Base-by-base conservation (phyloP, 164 flowering plant species). In the Aristolochia contorta region DNA sequence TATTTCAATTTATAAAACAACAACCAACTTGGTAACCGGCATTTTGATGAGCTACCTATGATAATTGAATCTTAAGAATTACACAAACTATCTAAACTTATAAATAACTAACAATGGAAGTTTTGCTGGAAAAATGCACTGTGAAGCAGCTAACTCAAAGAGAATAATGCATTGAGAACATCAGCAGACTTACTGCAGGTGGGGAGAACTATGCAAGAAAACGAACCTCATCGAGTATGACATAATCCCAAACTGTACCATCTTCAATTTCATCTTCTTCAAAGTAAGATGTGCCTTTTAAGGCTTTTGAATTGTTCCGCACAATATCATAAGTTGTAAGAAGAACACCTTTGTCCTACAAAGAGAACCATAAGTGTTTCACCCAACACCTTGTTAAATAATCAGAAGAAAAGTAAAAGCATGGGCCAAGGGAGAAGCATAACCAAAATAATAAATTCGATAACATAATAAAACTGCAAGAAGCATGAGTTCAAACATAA, bases 261-360 rank as follows among this genome's bases (percentile, higher is more conserved):
- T 93, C 99, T 20, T 87, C 98, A 59, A 54, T 62, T 32, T 33
- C 72, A 16, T 83, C 89, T 62, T 84, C 84, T 63, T 47, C 16
- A 48, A 67, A 66, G 69, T 63, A 69, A 59, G 46, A 24, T 20
- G 61, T 76, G 23, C 93, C 95, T 27, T 76, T 65, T 61, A 94
- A 77, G 16, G 89, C 64, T 67, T 91, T 91, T 22, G 80, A 61
- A 70, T 81, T 89, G 69, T 73, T 80, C 53, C 96, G 76, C 56
- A 94, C 91, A 65, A 91, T 89, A 70, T 89, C 99, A 78, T 94
- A 94, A 22, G 99, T 91, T 54, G 99, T 94, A 13, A 94, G 79
- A 58, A 89, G 96, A 65, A 94, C 61, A 45, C 99, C 99, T 69
- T 80, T 81, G 70, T 85, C 86, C 99, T 94, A 62, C 51, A 56